A percentile compares a stretch with the other conserved stretches of the same genome.
phyloP scores from a whole-genome alignment of 2,329 filamentous ascomycete genomes.

The Trichoderma brevicompactum region DNA sequence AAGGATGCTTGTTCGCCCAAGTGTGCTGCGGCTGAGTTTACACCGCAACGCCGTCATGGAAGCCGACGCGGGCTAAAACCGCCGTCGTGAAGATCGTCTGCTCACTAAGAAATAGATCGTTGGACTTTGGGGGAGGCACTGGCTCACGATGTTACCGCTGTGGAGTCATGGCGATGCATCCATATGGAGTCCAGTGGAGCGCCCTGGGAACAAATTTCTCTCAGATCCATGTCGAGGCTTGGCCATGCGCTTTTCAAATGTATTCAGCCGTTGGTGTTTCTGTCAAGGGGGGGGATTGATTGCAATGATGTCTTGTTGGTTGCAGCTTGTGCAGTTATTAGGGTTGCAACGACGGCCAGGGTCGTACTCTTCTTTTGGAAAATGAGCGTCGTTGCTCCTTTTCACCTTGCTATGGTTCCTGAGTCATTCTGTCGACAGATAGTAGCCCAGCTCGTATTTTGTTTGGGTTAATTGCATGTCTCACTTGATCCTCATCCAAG shows the following conservation, averaged over 20 bases:
- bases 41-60: background rate
- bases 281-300: background rate
- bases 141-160: background rate
- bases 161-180: constrained; percentile 10
- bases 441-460: background rate
- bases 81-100: constrained; percentile 4
- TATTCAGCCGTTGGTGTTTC: background rate
- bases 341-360: background rate
- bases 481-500: background rate
- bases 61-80: background rate
- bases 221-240: constrained; percentile 1
- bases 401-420: background rate
- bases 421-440: background rate
- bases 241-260: background rate
- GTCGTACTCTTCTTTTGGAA: background rate
- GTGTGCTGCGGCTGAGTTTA: background rate
- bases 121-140: background rate
- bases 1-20: too few species aligned
- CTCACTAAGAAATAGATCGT: background rate
- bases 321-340: background rate
- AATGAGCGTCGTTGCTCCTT: background rate
- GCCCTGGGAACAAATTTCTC: constrained; percentile 5
- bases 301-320: too few species aligned
- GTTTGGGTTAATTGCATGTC: background rate
- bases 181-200: constrained; percentile 6